Evolutionary conservation across 176 grass and related monocot species (phyloP).

Genomic region (Triticum dicoccoides): DNA sequence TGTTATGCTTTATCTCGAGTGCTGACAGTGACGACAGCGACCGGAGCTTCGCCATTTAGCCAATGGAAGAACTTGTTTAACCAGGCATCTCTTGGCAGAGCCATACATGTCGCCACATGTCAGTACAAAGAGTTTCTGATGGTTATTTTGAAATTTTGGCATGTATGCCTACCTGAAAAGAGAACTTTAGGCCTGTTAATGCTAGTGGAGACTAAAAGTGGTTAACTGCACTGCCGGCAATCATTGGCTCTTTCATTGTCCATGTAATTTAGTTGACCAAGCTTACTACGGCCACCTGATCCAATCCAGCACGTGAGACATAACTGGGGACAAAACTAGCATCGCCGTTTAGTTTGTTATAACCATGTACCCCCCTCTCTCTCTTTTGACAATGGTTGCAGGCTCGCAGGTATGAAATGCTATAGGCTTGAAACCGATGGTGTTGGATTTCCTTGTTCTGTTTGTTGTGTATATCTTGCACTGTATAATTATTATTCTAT

Average conservation of each 20-base stretch:
- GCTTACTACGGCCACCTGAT: not conserved
- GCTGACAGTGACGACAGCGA: not conserved
- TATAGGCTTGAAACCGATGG: not conserved
- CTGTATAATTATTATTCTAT: not conserved
- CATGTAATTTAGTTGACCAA: not conserved
- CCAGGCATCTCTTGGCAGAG: not conserved
- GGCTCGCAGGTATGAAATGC: not conserved
- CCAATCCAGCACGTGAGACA: not conserved
- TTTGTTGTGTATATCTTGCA: not conserved
- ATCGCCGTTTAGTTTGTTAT: not conserved
- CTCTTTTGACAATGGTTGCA: not conserved
- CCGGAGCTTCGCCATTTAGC: not conserved
- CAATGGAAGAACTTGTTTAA: not conserved
- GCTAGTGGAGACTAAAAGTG: not conserved
- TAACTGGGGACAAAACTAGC: not conserved
- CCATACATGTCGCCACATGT: not conserved
- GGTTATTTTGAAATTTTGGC: not conserved
- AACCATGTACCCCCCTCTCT: too few species aligned
- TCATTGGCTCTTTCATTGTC: not conserved
- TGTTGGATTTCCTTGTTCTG: not conserved
- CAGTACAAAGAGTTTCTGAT: not conserved
- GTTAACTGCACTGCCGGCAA: not conserved
- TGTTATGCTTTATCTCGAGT: not conserved
- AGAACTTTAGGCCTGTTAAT: not conserved
- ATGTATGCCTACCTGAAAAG: not conserved